Conservation (phyloP, 352 stramenopile species). For the Phytophthora lateralis region DNA sequence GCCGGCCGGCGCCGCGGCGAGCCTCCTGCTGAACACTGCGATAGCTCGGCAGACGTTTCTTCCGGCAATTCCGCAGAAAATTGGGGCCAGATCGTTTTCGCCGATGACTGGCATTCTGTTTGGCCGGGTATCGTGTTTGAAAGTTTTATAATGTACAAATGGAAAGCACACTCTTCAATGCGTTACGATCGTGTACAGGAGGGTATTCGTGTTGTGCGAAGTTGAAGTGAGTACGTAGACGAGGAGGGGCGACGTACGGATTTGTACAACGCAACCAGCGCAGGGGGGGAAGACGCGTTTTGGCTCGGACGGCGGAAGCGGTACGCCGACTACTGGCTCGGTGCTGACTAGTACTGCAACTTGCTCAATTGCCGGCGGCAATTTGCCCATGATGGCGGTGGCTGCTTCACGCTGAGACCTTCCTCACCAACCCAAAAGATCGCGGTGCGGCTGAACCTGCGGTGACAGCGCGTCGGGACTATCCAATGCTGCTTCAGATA, state of each 20-base stretch:
- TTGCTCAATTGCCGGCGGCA: slow-evolving; percentile 1
- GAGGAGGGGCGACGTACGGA: slow-evolving; percentile 25
- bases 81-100: slow-evolving; percentile 16
- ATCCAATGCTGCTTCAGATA: background rate
- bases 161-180: too few species aligned
- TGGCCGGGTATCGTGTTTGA: background rate
- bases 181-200: background rate
- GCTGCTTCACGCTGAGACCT: slow-evolving; percentile 11
- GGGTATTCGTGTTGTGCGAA: slow-evolving; percentile 12
- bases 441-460: background rate
- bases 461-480: background rate
- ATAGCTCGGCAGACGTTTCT: slow-evolving; percentile 21
- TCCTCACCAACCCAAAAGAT: slow-evolving; percentile 16
- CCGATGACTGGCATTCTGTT: background rate
- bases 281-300: slow-evolving; percentile 19
- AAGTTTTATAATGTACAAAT: too few species aligned
- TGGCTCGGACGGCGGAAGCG: slow-evolving; percentile 10
- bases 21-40: slow-evolving; percentile 3
- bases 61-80: slow-evolving; percentile 28
- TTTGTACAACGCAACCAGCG: background rate
- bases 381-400: too few species aligned
- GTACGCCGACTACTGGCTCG: slow-evolving; percentile 1
- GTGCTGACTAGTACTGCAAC: slow-evolving; percentile 16
- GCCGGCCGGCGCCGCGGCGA: background rate
- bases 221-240: slow-evolving; percentile 39